Conservation (phyloP, 768 basidiomycete genomes). For the Polyporus arcularius region DNA sequence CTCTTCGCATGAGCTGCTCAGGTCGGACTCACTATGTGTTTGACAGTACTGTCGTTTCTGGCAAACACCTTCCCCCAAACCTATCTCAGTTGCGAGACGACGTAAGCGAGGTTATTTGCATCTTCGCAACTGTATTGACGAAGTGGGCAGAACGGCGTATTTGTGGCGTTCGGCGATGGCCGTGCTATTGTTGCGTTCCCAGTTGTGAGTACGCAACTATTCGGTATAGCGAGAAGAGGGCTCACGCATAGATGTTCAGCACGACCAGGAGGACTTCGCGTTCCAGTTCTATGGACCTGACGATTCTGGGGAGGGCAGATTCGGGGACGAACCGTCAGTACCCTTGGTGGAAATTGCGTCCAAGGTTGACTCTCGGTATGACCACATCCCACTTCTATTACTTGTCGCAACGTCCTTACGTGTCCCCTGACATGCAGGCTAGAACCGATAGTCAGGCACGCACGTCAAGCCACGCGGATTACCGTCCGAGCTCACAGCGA, state of each 20-base stretch:
- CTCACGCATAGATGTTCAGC: not conserved
- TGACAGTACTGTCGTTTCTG: slow-evolving; percentile 1
- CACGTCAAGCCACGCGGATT: slow-evolving; percentile 19
- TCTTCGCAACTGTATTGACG: too few species aligned
- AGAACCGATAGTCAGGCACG: slow-evolving; percentile 5
- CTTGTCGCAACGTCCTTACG: not conserved
- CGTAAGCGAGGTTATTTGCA: not conserved
- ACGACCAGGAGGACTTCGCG: not conserved
- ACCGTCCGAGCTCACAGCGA: slow-evolving; percentile 22
- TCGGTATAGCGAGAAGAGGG: too few species aligned
- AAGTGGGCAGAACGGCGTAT: slow-evolving; percentile 7
- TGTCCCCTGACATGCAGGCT: slow-evolving; percentile 7
- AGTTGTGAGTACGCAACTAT: slow-evolving; percentile 1
- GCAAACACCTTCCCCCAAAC: slow-evolving; percentile 8
- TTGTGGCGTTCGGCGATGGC: slow-evolving; percentile 7
- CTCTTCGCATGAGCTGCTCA: not conserved
- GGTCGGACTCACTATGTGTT: not conserved
- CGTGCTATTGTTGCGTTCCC: slow-evolving; percentile 12
- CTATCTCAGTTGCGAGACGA: not conserved
- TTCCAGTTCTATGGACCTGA: slow-evolving; percentile 16
- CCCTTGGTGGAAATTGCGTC: slow-evolving; percentile 1
- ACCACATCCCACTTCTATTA: not conserved
- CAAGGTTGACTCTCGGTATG: not conserved
- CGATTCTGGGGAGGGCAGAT: not conserved
- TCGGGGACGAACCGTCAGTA: slow-evolving; percentile 8